Evolutionary conservation across 495 filamentous ascomycete genomes (phyloP).

Genomic region (Tuber melanosporum): DNA sequence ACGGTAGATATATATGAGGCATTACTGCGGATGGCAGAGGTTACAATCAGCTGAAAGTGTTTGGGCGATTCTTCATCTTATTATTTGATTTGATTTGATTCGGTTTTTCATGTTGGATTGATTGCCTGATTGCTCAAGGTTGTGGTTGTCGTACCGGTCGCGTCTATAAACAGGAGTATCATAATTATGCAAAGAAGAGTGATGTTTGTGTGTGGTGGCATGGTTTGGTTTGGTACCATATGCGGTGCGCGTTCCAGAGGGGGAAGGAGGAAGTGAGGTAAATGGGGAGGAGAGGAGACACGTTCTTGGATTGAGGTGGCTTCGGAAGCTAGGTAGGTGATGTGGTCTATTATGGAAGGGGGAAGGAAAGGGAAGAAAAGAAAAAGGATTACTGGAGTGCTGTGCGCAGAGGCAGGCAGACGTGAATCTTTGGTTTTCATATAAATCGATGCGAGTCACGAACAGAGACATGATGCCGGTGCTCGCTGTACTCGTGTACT

Average conservation of each 20-base stretch:
- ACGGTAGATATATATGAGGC: neutral
- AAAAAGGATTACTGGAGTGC: neutral
- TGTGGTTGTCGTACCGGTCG: neutral
- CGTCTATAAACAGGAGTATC: neutral
- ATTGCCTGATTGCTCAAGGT: neutral
- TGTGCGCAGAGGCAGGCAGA: neutral
- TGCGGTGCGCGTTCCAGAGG: neutral
- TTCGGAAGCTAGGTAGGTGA: neutral
- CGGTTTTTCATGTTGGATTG: neutral
- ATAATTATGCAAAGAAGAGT: neutral
- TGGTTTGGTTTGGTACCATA: neutral
- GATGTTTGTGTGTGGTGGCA: neutral
- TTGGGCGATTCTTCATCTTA: neutral
- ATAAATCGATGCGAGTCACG: conserved; percentile 3
- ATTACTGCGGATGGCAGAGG: conserved; percentile 1
- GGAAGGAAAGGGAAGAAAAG: neutral
- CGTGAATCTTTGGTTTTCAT: neutral
- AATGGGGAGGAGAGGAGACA: conserved; percentile 3
- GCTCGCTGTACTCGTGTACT: neutral
- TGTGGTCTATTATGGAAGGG: neutral
- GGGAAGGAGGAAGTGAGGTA: neutral
- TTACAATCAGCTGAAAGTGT: neutral
- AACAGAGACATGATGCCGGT: neutral
- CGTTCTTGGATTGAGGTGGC: conserved; percentile 1
- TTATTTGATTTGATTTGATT: neutral